Evolutionary conservation across 1,139 yeast genomes (phyloP), one percentile per base, ranked within the genome.

Genomic region (Sugiyamaella japonica): DNA sequence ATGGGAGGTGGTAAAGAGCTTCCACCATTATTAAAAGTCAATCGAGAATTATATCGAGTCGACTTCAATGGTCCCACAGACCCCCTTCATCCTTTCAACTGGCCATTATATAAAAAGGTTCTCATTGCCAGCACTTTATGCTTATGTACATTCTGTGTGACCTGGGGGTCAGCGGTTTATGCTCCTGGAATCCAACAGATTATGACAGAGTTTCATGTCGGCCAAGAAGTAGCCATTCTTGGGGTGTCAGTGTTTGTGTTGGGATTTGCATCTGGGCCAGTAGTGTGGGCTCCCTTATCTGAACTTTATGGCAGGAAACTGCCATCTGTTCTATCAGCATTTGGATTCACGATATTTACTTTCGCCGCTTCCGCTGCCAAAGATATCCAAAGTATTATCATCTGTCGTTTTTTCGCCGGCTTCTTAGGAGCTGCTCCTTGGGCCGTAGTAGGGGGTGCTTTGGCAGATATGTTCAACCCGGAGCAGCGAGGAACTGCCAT

Each of bases 181-280:
- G 69, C 79, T 1, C 68, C 72, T 10, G 73, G 70, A 10, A 57
- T 66, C 7, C 57, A 58, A 2, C 64, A 60, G 7, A 55, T 76
- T 12, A 58, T 66, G 55, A 54, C 48, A 13, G 55, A 62, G 23
- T 71, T 62, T 52, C 61, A 62, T 42, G 68, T 70, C 15, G 48
- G 53, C 7, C 15, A 28, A 1, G 57, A 45, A 15, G 50, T 50
- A 3, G 55, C 56, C 1, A 44, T 74, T 82, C 73, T 86, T 48
- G 93, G 95, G 60, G 77, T 60, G 10, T 82, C 93, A 0, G 73
- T 88, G 29, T 88, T 79, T 63, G 93, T 88, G 17, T 66, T 85
- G 31, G 95, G 95, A 20, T 87, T 86, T 69, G 95, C 95, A 0
- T 77, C 85, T 0, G 95, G 95, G 13, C 95, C 95, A 3, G 74